Evolutionary conservation across 176 grass and related monocot genomes (phyloP).

Genomic region (Chloris gayana): DNA sequence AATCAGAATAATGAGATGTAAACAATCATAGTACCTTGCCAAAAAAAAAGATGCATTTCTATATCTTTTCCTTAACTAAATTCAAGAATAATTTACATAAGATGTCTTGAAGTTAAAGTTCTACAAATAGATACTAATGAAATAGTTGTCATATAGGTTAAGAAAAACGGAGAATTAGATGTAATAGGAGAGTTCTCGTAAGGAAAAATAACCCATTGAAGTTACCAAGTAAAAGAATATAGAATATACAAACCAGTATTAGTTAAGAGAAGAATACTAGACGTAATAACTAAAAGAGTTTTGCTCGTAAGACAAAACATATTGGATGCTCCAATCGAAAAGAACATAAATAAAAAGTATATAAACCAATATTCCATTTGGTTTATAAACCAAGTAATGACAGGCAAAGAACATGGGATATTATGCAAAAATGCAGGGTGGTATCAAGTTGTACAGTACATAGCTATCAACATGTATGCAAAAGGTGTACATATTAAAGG

Average conservation of each 20-base stretch:
- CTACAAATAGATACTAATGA: background rate
- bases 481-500: background rate
- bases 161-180: background rate
- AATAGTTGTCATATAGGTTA: background rate
- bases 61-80: slow-evolving; percentile 11
- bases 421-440: slow-evolving; percentile 7
- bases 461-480: background rate
- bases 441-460: background rate
- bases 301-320: background rate
- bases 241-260: background rate
- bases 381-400: slow-evolving; percentile 21
- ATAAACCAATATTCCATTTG: background rate
- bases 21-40: slow-evolving; percentile 22
- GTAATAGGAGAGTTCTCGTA: background rate
- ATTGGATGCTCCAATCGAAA: background rate
- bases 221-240: background rate
- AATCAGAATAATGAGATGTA: slow-evolving; percentile 14
- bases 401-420: slow-evolving; percentile 21
- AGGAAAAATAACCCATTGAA: slow-evolving; percentile 22
- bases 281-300: background rate
- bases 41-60: slow-evolving; percentile 8
- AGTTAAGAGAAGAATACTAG: background rate
- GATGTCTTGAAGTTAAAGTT: background rate
- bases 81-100: background rate
- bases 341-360: background rate